Conservation (phyloP, 805 yeast genomes). For the Allodekkera sacchari region DNA sequence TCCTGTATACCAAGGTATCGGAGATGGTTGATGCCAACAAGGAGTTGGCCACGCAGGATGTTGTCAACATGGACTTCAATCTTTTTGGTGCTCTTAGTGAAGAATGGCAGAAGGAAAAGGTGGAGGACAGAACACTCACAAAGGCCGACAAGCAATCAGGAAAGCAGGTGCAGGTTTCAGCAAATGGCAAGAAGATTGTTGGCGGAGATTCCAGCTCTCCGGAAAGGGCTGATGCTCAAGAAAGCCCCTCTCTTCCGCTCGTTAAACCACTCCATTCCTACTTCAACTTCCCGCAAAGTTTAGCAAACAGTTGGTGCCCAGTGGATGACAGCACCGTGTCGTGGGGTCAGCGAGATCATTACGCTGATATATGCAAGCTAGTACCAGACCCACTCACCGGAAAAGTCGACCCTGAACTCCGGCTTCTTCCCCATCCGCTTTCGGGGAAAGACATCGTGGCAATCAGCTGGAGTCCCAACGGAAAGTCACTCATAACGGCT, state of each 20-base stretch:
- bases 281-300: conserved; percentile 1
- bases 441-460: conserved; percentile 25
- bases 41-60: conserved; percentile 13
- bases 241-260: no score
- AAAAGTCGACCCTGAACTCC: conserved; percentile 8
- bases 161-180: background rate
- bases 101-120: conserved; percentile 1
- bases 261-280: background rate
- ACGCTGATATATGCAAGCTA: conserved; percentile 20
- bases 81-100: conserved; percentile 43
- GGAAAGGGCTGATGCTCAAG: no score
- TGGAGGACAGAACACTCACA: background rate
- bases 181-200: no score
- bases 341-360: conserved; percentile 35
- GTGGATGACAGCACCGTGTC: conserved; percentile 35
- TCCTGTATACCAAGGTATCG: conserved; percentile 68
- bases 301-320: conserved; percentile 26
- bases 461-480: conserved; percentile 56
- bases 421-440: conserved; percentile 16
- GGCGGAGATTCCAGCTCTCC: no score
- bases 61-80: conserved; percentile 31
- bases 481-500: conserved; percentile 54
- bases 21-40: conserved; percentile 29
- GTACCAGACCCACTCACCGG: conserved; percentile 8
- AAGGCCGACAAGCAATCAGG: background rate